phyloP scores from a whole-genome alignment of 2,329 filamentous ascomycete species.

The Sordariomycetes sp. region DNA sequence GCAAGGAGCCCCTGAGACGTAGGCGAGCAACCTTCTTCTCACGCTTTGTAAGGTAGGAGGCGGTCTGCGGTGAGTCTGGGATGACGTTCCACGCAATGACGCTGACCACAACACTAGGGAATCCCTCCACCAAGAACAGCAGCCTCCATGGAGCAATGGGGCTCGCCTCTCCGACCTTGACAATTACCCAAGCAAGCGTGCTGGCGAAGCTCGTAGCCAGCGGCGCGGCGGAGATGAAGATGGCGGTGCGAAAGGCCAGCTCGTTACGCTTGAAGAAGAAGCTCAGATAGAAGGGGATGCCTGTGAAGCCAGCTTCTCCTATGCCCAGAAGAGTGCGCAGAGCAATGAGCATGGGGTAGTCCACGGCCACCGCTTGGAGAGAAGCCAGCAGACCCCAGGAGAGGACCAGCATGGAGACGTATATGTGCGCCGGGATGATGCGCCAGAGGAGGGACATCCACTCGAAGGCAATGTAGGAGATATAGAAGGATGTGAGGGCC shows the following conservation, averaged over 20 bases:
- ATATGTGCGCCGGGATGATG: slow-evolving; percentile 50
- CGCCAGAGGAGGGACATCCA: slow-evolving; percentile 58
- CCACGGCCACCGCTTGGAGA: slow-evolving; percentile 58
- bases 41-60: slow-evolving; percentile 50
- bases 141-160: slow-evolving; percentile 80
- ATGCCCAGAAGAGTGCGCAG: slow-evolving; percentile 50
- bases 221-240: slow-evolving; percentile 79
- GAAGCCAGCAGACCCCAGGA: slow-evolving; percentile 75
- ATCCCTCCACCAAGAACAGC: slow-evolving; percentile 76
- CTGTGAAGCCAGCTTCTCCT: slow-evolving; percentile 56
- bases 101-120: slow-evolving; percentile 69
- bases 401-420: slow-evolving; percentile 53
- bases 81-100: slow-evolving; percentile 66
- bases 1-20: slow-evolving; percentile 49
- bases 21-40: slow-evolving; percentile 62
- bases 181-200: slow-evolving; percentile 69
- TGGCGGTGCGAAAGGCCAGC: slow-evolving; percentile 73
- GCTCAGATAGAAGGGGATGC: slow-evolving; percentile 54
- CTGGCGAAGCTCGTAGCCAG: slow-evolving; percentile 74
- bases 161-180: slow-evolving; percentile 52
- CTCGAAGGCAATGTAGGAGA: slow-evolving; percentile 54
- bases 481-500: slow-evolving; percentile 52
- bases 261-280: slow-evolving; percentile 61
- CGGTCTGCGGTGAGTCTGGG: slow-evolving; percentile 65
- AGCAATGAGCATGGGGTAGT: slow-evolving; percentile 49